Evolutionary conservation across 2,329 filamentous ascomycete species (phyloP).

Genomic region (Cyanodermella asteris): DNA sequence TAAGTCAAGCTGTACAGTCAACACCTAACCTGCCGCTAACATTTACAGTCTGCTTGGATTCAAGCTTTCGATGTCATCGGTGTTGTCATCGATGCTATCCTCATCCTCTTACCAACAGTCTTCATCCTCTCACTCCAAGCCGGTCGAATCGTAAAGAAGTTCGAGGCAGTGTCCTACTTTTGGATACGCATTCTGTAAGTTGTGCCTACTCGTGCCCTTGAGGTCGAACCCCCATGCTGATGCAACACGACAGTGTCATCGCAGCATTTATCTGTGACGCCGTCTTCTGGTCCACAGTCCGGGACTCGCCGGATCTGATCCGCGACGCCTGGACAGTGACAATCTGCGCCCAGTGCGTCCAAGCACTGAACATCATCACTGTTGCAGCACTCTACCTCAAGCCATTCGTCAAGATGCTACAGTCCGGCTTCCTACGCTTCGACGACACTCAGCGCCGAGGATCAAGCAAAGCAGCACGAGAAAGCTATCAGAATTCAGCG

Average conservation of each 20-base stretch:
- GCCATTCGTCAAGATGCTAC: constrained; percentile 12
- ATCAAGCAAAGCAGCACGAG: too few species aligned
- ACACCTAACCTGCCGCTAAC: neutral
- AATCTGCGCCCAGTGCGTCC: constrained; percentile 6
- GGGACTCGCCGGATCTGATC: constrained; percentile 6
- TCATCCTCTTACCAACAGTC: constrained; percentile 9
- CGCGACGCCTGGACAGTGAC: constrained; percentile 8
- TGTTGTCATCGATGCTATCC: constrained; percentile 10
- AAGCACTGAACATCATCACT: constrained; percentile 11
- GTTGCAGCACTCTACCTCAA: constrained; percentile 13
- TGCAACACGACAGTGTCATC: constrained; percentile 8
- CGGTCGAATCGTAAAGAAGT: constrained; percentile 8
- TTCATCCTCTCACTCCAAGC: constrained; percentile 10
- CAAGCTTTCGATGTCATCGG: constrained; percentile 10
- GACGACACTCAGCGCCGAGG: constrained; percentile 5
- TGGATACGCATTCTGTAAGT: constrained; percentile 10
- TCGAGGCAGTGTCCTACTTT: constrained; percentile 7
- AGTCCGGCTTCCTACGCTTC: constrained; percentile 10
- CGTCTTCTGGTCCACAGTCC: constrained; percentile 5
- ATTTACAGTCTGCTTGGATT: constrained; percentile 6
- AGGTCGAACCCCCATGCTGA: neutral
- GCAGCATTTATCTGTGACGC: constrained; percentile 10
- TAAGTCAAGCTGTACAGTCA: constrained; percentile 2
- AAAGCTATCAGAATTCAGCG: too few species aligned
- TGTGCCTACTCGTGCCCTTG: too few species aligned